A percentile compares a stretch with the other conserved stretches of the same genome.
Evolutionary conservation across 805 yeast species (phyloP).

Genomic region (Wickerhamiella cacticola): DNA sequence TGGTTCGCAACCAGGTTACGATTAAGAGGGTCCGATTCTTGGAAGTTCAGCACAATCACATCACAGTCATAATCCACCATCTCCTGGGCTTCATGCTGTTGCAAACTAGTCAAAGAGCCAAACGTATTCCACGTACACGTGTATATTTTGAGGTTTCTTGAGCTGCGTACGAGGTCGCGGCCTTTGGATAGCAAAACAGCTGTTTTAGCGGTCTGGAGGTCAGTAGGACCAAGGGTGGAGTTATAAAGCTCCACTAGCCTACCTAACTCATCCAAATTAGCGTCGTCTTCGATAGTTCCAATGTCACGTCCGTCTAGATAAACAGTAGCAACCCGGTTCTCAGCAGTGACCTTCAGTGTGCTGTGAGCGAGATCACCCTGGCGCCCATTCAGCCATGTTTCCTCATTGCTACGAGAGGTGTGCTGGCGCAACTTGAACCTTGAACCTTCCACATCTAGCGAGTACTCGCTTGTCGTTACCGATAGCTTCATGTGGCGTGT

Average conservation of each 20-base stretch:
- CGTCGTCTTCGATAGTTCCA: slow-evolving; percentile 15
- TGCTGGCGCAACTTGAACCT: slow-evolving; percentile 12
- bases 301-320: slow-evolving; percentile 18
- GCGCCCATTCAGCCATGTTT: slow-evolving; percentile 21
- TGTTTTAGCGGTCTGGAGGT: slow-evolving; percentile 18
- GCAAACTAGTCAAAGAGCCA: slow-evolving; percentile 25
- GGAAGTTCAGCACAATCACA: slow-evolving; percentile 34
- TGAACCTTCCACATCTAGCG: slow-evolving; percentile 5
- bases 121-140: slow-evolving; percentile 34
- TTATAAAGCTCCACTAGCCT: slow-evolving; percentile 20
- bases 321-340: slow-evolving; percentile 13
- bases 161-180: not conserved
- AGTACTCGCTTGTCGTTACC: slow-evolving; percentile 6
- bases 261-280: slow-evolving; percentile 11
- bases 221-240: slow-evolving; percentile 21
- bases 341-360: slow-evolving; percentile 1
- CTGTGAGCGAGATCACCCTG: slow-evolving; percentile 22
- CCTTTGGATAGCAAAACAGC: slow-evolving; percentile 18
- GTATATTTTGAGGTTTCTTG: slow-evolving; percentile 21
- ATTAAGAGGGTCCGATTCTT: slow-evolving; percentile 47
- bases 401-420: slow-evolving; percentile 6
- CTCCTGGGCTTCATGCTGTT: slow-evolving; percentile 5
- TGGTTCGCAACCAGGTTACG: slow-evolving; percentile 28
- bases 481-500: slow-evolving; percentile 1
- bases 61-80: slow-evolving; percentile 12